phyloP scores from a whole-genome alignment of 805 yeast genomes.

The Blastobotrys parvus region DNA sequence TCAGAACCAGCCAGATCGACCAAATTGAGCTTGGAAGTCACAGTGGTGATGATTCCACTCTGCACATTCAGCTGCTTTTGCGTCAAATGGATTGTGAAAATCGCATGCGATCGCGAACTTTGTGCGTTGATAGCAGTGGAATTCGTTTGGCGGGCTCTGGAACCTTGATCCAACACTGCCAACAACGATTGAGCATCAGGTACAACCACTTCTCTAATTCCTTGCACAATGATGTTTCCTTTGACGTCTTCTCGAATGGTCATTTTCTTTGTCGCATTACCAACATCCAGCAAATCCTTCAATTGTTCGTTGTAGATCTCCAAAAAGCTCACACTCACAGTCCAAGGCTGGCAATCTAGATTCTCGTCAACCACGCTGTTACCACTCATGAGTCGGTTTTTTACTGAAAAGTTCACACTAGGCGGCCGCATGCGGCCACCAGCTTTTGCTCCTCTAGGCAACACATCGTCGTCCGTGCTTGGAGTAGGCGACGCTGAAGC shows the following conservation, averaged over 20 bases:
- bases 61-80: conserved; percentile 36
- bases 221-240: conserved; percentile 55
- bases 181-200: conserved; percentile 36
- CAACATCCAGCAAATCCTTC: conserved; percentile 40
- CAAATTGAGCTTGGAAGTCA: conserved; percentile 46
- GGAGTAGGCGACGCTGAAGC: background rate
- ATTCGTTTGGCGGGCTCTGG: conserved; percentile 48
- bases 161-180: conserved; percentile 39
- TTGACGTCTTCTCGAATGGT: conserved; percentile 48
- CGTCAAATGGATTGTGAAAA: conserved; percentile 47
- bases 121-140: conserved; percentile 54
- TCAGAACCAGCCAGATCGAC: conserved; percentile 73
- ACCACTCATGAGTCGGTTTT: background rate
- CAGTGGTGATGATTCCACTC: conserved; percentile 25
- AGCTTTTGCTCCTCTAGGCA: background rate
- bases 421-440: conserved; percentile 1
- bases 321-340: conserved; percentile 39
- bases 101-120: conserved; percentile 73
- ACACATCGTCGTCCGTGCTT: background rate
- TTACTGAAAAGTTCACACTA: background rate
- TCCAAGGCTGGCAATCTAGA: conserved; percentile 5
- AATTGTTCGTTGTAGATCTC: conserved; percentile 70
- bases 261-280: conserved; percentile 9
- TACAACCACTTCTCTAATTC: conserved; percentile 40
- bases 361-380: background rate